Conservation (phyloP, 140 eudicot species). For the Stevia rebaudiana region DNA sequence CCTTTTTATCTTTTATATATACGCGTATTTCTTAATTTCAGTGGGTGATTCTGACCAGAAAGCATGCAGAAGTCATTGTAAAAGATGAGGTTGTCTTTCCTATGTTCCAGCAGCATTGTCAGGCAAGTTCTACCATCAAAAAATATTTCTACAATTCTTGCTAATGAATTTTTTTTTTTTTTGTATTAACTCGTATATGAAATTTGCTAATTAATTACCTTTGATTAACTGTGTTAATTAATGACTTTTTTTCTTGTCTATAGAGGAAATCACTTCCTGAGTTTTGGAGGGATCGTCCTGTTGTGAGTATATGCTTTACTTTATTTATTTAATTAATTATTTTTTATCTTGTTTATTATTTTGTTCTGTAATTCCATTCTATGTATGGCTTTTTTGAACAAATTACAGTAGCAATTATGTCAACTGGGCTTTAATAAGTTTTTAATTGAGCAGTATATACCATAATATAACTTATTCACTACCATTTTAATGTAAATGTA, state of each 20-base stretch:
- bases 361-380: neutral
- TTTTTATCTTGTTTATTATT: neutral
- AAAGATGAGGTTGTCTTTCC: slow-evolving; percentile 37
- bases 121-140: slow-evolving; percentile 44
- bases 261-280: slow-evolving; percentile 86
- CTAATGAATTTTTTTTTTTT: neutral
- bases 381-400: neutral
- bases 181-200: neutral
- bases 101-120: slow-evolving; percentile 83
- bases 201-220: neutral
- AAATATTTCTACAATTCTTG: neutral
- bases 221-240: neutral
- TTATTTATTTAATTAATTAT: slow-evolving; percentile 3
- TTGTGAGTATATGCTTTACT: slow-evolving; percentile 47
- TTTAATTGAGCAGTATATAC: neutral
- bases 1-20: too few relatives aligned
- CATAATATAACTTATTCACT: neutral
- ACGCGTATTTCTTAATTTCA: slow-evolving; percentile 34
- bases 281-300: slow-evolving; percentile 87
- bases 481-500: neutral
- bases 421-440: slow-evolving; percentile 6
- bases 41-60: slow-evolving; percentile 71
- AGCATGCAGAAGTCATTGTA: slow-evolving; percentile 34
- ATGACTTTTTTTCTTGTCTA: slow-evolving; percentile 24
- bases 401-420: slow-evolving; percentile 6